Evolutionary conservation across 176 grass and related monocot species (phyloP), one percentile per base, ranked within the genome.

Genomic region (Zoysia pacifica): DNA sequence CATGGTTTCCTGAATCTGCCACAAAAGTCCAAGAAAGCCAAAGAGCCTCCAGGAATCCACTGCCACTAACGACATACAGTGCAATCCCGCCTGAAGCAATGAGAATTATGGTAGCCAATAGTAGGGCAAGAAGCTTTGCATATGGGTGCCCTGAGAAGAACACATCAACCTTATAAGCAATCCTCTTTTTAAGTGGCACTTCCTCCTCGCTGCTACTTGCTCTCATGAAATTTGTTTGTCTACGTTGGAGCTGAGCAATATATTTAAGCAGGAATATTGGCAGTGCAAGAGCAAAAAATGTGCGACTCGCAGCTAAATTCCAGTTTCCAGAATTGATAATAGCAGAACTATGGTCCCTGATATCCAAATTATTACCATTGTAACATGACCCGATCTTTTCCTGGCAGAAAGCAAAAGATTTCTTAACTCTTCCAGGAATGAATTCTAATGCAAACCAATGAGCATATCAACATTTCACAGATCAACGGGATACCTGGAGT

Each of bases 11-110:
- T 46, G 95, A 97, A 87, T 97, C 95, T 70, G 95, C 95, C 78
- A 97, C 95, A 87, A 97, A 97, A 67, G 92, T 97, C 95, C 95
- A 98, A 11, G 95, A 98, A 89, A 94, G 86, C 95, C 95, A 98
- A 63, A 98, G 81, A 84, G 95, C 89, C 88, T 98, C 95, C 51
- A 82, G 86, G 67, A 98, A 88, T 62, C 86, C 91, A 68, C 85
- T 83, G 37, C 87, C 74, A 49, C 90, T 94, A 8, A 94, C 95
- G 48, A 84, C 70, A 75, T 86, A 94, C 55, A 98, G 62, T 16
- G 92, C 95, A 45, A 98, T 77, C 41, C 95, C 95, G 9, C 92
- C 95, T 9, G 76, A 89, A 77, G 87, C 90, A 63, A 98, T 98
- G 73, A 98, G 90, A 44, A 98, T 70, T 47, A 91, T 72, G 4